Base-by-base conservation (phyloP, 441 rosid genomes). In the Pelargonium citronellum region DNA sequence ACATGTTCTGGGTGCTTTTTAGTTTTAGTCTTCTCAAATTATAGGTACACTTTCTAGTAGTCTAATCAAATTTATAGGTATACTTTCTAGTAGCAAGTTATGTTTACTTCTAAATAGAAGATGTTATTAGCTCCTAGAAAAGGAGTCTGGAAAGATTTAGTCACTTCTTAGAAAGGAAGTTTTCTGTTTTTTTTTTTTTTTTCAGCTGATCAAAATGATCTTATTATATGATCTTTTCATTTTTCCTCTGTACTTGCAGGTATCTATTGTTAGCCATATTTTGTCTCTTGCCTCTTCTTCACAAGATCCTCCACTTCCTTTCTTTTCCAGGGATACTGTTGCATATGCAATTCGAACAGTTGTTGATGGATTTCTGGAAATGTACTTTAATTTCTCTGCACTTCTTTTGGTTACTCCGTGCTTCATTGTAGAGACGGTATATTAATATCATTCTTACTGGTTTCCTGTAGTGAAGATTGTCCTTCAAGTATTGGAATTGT, bases 331-430 rank as follows among this genome's bases (percentile, higher is more conserved):
- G 80, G 93, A 88, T 75, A 79, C 80, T 24, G 79, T 88, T 71
- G 83, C 87, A 17, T 75, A 78, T 64, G 88, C 97, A 64, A 77
- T 95, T 75, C 91, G 78, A 81, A 92, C 96, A 53, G 84, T 95
- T 64, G 97, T 95, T 58, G 99, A 95, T 76, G 98, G 99, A 71
- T 95, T 95, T 79, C 68, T 92, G 85, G 98, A 92, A 81, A 83
- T 79, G 98, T 95, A 47, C 16, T 19, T 71, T 74, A 67, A 77
- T 63, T 73, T 77, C 53, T 64, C 34, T 70, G 41, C 70, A 66
- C 69, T 30, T 58, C 44, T 69, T 65, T 68, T 71, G 47, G 58
- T 73, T 62, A 62, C 51, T 77, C 51, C 64, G 3, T 77, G 68
- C 8, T 57, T 63, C 12, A 65, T 57, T 69, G 65, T 60, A 41